Evolutionary conservation across 139 green algal genomes (phyloP).

Genomic region (Chlorella sp.): DNA sequence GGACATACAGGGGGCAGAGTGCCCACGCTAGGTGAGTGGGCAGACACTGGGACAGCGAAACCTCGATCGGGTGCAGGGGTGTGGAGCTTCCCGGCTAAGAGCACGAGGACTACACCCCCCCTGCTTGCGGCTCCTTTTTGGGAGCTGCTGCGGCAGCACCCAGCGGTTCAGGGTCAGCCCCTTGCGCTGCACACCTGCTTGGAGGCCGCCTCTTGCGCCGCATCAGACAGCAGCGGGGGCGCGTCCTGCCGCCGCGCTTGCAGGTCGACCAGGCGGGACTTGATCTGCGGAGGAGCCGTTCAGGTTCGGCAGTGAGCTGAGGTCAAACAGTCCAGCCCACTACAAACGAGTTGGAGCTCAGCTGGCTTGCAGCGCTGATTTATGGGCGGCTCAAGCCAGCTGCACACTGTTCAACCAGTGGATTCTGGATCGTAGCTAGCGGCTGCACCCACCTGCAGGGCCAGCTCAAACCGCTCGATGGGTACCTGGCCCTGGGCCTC

Average conservation of each 20-base stretch:
- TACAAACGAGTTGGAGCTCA: too few relatives aligned
- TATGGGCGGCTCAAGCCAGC: too few relatives aligned
- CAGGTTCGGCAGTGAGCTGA: too few relatives aligned
- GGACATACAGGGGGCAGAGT: not conserved
- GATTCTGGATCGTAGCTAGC: too few relatives aligned
- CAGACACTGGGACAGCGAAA: too few relatives aligned
- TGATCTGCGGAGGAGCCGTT: not conserved
- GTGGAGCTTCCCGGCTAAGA: not conserved
- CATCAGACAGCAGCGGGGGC: not conserved
- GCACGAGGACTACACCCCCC: not conserved
- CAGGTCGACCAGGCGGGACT: not conserved
- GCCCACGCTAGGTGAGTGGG: not conserved
- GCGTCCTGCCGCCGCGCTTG: not conserved
- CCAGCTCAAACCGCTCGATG: not conserved
- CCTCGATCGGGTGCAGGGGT: too few relatives aligned
- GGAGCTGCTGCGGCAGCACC: not conserved
- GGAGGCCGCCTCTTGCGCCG: constrained; percentile 2
- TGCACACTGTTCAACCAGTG: too few relatives aligned
- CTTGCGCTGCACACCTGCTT: constrained; percentile 7
- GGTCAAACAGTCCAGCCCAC: too few relatives aligned
- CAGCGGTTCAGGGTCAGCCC: too few relatives aligned
- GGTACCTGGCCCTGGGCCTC: not conserved
- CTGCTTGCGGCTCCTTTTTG: not conserved
- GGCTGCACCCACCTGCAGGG: not conserved
- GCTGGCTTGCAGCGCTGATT: too few relatives aligned